Conservation (phyloP, 768 basidiomycete genomes). For the Chalciporus pseudorubinellus region DNA sequence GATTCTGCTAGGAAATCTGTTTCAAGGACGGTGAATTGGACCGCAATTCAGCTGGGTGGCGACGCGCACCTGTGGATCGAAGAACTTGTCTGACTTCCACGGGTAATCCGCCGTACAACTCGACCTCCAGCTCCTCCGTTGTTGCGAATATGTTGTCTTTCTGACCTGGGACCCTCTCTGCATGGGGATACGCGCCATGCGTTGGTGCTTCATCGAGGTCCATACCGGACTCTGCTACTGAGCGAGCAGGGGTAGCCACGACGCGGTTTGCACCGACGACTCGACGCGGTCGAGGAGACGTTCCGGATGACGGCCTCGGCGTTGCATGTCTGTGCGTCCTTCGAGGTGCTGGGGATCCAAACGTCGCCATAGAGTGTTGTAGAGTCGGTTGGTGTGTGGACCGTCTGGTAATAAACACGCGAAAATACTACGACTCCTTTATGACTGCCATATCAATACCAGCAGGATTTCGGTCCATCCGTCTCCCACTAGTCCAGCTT, state of each 20-base stretch:
- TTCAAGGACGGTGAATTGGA: background rate
- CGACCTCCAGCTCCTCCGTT: constrained; percentile 65
- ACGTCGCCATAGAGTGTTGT: constrained; percentile 39
- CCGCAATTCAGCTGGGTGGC: background rate
- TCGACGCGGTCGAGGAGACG: constrained; percentile 27
- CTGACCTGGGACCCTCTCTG: constrained; percentile 35
- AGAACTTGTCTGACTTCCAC: constrained; percentile 73
- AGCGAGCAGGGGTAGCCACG: constrained; percentile 21
- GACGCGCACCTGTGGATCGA: constrained; percentile 54
- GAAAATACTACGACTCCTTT: constrained; percentile 2
- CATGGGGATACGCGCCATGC: constrained; percentile 37
- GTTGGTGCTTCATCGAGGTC: constrained; percentile 58
- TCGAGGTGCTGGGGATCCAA: constrained; percentile 59
- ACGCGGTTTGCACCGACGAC: constrained; percentile 25
- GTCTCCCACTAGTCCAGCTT: constrained; percentile 64
- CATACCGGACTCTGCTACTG: constrained; percentile 55
- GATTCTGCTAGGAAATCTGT: constrained; percentile 69
- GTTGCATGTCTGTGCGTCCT: constrained; percentile 40
- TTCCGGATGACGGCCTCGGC: constrained; percentile 23
- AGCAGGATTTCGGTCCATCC: constrained; percentile 55
- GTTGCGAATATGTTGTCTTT: constrained; percentile 57
- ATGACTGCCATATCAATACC: constrained; percentile 14
- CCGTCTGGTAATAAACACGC: constrained; percentile 13
- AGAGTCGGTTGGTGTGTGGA: constrained; percentile 4
- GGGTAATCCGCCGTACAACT: constrained; percentile 68